Conservation (phyloP, 140 eudicot genomes). For the Anethum foeniculum region DNA sequence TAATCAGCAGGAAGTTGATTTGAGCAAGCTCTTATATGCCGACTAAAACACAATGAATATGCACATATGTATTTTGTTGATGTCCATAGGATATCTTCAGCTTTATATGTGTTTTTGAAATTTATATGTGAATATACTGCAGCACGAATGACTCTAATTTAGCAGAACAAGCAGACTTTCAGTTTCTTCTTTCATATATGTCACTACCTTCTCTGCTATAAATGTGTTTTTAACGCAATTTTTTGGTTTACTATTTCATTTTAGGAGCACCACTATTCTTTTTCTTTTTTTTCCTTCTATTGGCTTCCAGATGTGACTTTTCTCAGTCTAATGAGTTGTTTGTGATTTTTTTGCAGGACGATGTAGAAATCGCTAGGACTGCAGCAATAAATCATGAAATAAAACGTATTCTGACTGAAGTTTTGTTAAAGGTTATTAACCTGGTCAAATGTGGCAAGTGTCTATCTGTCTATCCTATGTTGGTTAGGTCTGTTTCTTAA, state of each 20-base stretch:
- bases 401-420: conserved; percentile 85
- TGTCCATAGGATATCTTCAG: neutral
- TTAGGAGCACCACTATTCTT: neutral
- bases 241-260: neutral
- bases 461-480: neutral
- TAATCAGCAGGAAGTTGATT: neutral
- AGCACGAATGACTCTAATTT: neutral
- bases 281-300: neutral
- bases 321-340: neutral
- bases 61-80: neutral
- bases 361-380: conserved; percentile 78
- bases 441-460: conserved; percentile 3
- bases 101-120: neutral
- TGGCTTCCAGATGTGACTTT: neutral
- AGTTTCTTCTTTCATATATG: neutral
- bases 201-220: neutral
- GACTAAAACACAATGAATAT: neutral
- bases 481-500: conserved; percentile 6
- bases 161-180: neutral
- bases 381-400: conserved; percentile 90
- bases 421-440: conserved; percentile 65
- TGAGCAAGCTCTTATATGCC: neutral
- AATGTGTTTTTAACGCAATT: neutral
- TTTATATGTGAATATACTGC: no score
- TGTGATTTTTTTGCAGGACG: conserved; percentile 42